Conservation (phyloP, 768 basidiomycete species). For the Boletellus ananas region DNA sequence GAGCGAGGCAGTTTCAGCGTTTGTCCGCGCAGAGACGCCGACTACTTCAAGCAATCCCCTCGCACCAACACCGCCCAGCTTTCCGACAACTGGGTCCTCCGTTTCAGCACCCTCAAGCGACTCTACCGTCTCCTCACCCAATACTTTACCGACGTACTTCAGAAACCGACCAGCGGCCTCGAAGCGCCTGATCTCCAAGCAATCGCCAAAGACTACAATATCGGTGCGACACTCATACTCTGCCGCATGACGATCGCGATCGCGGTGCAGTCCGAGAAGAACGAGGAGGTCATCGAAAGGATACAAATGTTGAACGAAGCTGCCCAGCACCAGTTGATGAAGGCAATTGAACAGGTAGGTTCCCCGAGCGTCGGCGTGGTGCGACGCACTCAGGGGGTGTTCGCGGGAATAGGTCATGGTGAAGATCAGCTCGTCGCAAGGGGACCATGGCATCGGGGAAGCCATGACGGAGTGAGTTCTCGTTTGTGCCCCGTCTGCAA, state of each 20-base stretch:
- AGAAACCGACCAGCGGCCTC: slow-evolving; percentile 70
- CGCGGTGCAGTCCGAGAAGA: slow-evolving; percentile 84
- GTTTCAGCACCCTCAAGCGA: slow-evolving; percentile 78
- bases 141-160: slow-evolving; percentile 80
- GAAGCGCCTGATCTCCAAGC: slow-evolving; percentile 88
- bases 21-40: slow-evolving; percentile 53
- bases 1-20: slow-evolving; percentile 7
- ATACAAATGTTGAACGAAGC: slow-evolving; percentile 81
- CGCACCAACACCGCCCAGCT: slow-evolving; percentile 56
- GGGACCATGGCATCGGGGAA: slow-evolving; percentile 49
- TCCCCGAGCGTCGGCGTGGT: background rate
- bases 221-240: slow-evolving; percentile 63
- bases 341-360: slow-evolving; percentile 85
- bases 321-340: slow-evolving; percentile 89
- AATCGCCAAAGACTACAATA: slow-evolving; percentile 72
- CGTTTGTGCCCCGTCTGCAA: slow-evolving; percentile 1
- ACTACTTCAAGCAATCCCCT: slow-evolving; percentile 67
- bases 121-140: slow-evolving; percentile 86
- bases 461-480: slow-evolving; percentile 75
- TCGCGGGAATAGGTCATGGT: slow-evolving; percentile 59
- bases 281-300: slow-evolving; percentile 83
- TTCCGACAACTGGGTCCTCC: slow-evolving; percentile 86
- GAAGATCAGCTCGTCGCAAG: slow-evolving; percentile 55
- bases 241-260: slow-evolving; percentile 82
- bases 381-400: slow-evolving; percentile 1